A percentile compares a stretch with the other conserved stretches of the same genome.
Evolutionary conservation across 2,329 filamentous ascomycete species (phyloP).

Genomic region (Colletotrichum costaricense): DNA sequence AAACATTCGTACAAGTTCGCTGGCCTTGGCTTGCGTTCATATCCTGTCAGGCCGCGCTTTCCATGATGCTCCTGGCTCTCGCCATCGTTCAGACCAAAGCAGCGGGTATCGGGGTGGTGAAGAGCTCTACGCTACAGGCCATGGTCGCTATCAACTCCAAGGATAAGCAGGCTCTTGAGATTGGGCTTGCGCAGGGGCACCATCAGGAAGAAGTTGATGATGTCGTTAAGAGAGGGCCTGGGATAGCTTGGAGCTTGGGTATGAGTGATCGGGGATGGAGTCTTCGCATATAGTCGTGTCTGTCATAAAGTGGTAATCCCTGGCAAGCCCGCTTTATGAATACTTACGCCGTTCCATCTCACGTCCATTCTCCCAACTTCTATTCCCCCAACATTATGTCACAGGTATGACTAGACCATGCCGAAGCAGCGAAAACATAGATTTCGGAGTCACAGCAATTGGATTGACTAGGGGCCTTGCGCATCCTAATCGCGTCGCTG

Average conservation of each 20-base stretch:
- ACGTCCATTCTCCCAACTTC: no score
- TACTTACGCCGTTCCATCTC: no score
- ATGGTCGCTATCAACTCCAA: not conserved
- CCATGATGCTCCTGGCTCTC: constrained; percentile 25
- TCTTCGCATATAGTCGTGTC: not conserved
- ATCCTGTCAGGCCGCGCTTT: constrained; percentile 32
- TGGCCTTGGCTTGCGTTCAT: constrained; percentile 38
- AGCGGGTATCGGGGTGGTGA: constrained; percentile 35
- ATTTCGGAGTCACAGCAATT: not conserved
- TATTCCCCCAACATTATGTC: no score
- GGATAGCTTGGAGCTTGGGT: not conserved
- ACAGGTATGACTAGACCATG: no score
- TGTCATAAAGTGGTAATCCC: no score
- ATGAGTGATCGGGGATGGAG: not conserved
- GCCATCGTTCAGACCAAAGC: constrained; percentile 23
- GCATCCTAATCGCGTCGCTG: not conserved
- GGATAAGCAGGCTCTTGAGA: not conserved
- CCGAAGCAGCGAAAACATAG: no score
- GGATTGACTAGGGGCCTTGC: not conserved
- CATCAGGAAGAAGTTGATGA: not conserved
- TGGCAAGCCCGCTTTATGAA: no score
- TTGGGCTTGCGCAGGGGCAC: not conserved
- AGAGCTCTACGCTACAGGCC: constrained; percentile 22
- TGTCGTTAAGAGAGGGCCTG: not conserved
- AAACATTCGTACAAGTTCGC: constrained; percentile 32